Evolutionary conservation across 805 yeast genomes (phyloP).

Genomic region (Metschnikowia continentalis): DNA sequence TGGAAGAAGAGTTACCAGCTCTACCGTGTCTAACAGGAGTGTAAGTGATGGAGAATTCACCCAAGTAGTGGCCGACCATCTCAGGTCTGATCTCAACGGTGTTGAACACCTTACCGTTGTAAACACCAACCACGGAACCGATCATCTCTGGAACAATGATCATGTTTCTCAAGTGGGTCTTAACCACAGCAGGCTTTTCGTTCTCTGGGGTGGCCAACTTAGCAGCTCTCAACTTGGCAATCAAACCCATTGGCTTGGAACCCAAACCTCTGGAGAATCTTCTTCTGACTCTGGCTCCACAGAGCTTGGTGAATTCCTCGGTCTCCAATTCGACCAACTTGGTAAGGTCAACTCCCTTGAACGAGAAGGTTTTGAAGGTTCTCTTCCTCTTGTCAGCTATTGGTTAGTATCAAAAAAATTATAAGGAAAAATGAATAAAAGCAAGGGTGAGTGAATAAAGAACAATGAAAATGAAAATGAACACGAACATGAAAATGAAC

Average conservation of each 20-base stretch:
- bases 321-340: conserved; percentile 90
- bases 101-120: conserved; percentile 99
- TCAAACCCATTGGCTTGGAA: conserved; percentile 90
- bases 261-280: conserved; percentile 98
- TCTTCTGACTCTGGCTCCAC: conserved; percentile 99
- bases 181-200: conserved; percentile 97
- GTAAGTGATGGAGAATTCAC: conserved; percentile 99
- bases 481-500: too few relatives aligned
- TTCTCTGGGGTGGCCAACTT: conserved; percentile 83
- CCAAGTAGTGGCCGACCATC: conserved; percentile 99
- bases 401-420: conserved; percentile 7
- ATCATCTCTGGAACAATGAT: conserved; percentile 99
- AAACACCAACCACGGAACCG: conserved; percentile 96
- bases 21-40: conserved; percentile 99
- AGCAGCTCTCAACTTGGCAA: conserved; percentile 97
- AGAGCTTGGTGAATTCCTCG: conserved; percentile 95
- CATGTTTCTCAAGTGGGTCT: conserved; percentile 99
- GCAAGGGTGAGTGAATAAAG: too few relatives aligned
- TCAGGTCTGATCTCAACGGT: conserved; percentile 98
- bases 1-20: conserved; percentile 80
- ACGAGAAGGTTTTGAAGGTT: conserved; percentile 93
- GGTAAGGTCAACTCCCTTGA: conserved; percentile 97
- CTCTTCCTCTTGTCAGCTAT: conserved; percentile 74
- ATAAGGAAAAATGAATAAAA: too few relatives aligned
- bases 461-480: too few relatives aligned